phyloP scores from a whole-genome alignment of 2,329 filamentous ascomycete species.

The Cordyceps cicadae region DNA sequence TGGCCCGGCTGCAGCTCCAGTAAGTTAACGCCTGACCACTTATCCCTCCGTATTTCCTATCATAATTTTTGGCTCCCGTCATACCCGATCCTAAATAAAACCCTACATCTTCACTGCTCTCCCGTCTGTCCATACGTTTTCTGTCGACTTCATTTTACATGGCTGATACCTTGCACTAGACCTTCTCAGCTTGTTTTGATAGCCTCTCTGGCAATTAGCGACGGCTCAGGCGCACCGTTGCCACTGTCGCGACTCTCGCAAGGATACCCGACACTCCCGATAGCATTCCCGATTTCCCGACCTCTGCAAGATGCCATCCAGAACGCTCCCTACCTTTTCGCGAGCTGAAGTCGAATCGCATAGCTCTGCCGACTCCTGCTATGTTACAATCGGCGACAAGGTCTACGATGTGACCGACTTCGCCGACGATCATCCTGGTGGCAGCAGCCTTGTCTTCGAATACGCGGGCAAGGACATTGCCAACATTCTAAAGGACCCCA shows the following conservation, averaged over 20 bases:
- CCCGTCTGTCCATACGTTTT: not conserved
- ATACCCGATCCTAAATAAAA: constrained; percentile 8
- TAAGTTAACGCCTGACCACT: not conserved
- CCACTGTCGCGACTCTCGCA: not conserved
- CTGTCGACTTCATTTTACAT: not conserved
- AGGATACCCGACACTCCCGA: not conserved
- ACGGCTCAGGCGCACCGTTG: not conserved
- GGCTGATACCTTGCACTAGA: not conserved
- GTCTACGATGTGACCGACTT: constrained; percentile 96
- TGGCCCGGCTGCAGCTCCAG: too few species aligned
- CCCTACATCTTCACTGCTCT: not conserved
- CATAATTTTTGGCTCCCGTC: not conserved
- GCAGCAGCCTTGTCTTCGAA: constrained; percentile 77
- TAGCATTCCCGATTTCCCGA: not conserved
- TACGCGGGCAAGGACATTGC: constrained; percentile 83
- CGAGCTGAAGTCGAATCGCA: constrained; percentile 73
- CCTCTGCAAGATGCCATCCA: constrained; percentile 57
- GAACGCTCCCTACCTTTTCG: constrained; percentile 75
- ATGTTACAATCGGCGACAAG: constrained; percentile 80
- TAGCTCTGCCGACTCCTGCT: constrained; percentile 76
- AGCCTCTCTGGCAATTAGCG: not conserved
- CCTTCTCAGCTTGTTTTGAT: not conserved
- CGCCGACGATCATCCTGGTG: constrained; percentile 82
- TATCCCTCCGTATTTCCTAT: not conserved
- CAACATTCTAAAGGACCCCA: constrained; percentile 71